These are phyloP conservation scores for Magnaporthales sp. DNA, from an alignment of 2,329 filamentous ascomycete genomes.

Conservation along the genomic window DNA sequence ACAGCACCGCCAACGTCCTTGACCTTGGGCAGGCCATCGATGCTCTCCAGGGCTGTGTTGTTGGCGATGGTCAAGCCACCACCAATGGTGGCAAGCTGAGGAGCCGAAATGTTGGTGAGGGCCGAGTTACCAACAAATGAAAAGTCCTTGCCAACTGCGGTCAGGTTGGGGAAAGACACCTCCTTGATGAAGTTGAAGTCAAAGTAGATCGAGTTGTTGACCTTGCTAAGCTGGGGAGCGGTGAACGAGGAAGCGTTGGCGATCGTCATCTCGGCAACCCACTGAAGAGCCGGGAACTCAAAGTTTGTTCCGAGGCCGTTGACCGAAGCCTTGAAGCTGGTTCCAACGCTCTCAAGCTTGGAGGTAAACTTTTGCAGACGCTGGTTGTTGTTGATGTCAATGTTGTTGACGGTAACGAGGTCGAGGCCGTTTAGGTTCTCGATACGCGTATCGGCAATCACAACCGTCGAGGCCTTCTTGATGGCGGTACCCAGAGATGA, in stretches of 20 bases:
- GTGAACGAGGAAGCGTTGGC: conserved; percentile 68
- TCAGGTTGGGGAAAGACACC: conserved; percentile 62
- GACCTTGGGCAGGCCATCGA: conserved; percentile 62
- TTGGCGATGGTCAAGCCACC: conserved; percentile 83
- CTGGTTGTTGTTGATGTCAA: conserved; percentile 87
- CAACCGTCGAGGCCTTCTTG: conserved; percentile 56
- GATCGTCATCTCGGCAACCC: conserved; percentile 74
- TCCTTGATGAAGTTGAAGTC: conserved; percentile 65
- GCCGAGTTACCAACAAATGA: conserved; percentile 55
- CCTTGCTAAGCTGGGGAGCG: conserved; percentile 61
- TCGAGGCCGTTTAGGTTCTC: conserved; percentile 72
- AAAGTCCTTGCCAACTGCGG: conserved; percentile 49
- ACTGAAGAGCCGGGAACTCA: conserved; percentile 68
- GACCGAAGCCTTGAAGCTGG: conserved; percentile 63
- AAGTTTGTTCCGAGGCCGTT: conserved; percentile 59
- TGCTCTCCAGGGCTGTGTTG: conserved; percentile 64
- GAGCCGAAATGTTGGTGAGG: conserved; percentile 68
- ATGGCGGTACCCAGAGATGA: conserved; percentile 43
- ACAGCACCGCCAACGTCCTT: conserved; percentile 68
- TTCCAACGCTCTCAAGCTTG: conserved; percentile 67
- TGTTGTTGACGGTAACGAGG: conserved; percentile 58
- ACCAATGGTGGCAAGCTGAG: conserved; percentile 55
- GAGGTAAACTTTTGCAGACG: conserved; percentile 69
- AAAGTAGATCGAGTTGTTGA: conserved; percentile 77
- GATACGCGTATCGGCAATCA: conserved; percentile 81